phyloP scores from a whole-genome alignment of 75 land plant species.

The Pinus taeda region DNA sequence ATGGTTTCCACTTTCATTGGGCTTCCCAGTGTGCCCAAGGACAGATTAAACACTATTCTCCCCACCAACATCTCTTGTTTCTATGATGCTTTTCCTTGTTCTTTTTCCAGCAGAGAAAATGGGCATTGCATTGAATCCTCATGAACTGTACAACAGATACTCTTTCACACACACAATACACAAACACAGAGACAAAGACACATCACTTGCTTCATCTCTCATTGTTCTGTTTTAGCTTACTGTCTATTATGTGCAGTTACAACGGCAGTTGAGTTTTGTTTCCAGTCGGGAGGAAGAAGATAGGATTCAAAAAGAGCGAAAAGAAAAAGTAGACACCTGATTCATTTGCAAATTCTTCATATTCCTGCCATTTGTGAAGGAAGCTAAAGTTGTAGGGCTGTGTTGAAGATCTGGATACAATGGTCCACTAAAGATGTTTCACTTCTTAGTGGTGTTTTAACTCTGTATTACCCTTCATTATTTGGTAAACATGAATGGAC shows the following conservation, averaged over 20 bases:
- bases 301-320: neutral
- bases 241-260: conserved; percentile 7
- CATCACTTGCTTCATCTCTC: neutral
- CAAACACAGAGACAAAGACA: neutral
- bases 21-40: no score
- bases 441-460: neutral
- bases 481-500: neutral
- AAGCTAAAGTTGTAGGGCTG: conserved; percentile 5
- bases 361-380: neutral
- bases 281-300: conserved; percentile 2
- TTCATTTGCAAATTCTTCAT: neutral
- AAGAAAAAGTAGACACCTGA: conserved; percentile 7
- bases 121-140: no score
- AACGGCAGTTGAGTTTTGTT: conserved; percentile 5
- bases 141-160: no score
- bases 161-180: neutral
- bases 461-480: neutral
- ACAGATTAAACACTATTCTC: no score
- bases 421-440: neutral
- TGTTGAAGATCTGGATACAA: conserved; percentile 4
- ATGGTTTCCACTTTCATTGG: no score
- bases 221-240: neutral
- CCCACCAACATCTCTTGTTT: no score
- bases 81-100: no score
- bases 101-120: no score